These are phyloP conservation scores for Cystofilobasidium bisporidii DNA, from an alignment of 768 basidiomycete species.

Conservation along the genomic window DNA sequence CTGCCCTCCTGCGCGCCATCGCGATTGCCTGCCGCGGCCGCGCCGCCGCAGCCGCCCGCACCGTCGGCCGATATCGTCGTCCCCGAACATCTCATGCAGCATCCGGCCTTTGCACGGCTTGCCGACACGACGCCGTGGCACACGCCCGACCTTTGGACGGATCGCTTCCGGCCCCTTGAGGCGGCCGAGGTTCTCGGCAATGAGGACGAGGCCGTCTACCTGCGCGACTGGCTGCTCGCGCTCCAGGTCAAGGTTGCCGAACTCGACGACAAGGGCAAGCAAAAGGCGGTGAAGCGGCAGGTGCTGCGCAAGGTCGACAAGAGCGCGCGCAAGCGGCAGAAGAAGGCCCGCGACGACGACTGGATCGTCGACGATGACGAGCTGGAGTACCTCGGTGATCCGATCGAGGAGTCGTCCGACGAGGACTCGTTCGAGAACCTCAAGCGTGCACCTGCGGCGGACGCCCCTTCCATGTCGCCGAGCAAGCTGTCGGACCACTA, in stretches of 20 bases:
- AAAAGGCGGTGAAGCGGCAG: slow-evolving; percentile 18
- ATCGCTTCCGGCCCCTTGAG: slow-evolving; percentile 34
- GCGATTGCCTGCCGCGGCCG: not conserved
- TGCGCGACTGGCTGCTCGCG: slow-evolving; percentile 37
- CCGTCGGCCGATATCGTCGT: not conserved
- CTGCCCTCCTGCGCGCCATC: not conserved
- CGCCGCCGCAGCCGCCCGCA: not conserved
- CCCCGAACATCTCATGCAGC: not conserved
- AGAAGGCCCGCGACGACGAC: slow-evolving; percentile 30
- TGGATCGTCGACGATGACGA: slow-evolving; percentile 36
- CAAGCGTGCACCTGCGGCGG: slow-evolving; percentile 22
- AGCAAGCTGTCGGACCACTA: slow-evolving; percentile 28
- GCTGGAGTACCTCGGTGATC: slow-evolving; percentile 31
- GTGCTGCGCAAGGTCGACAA: slow-evolving; percentile 36
- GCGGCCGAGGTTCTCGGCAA: slow-evolving; percentile 38
- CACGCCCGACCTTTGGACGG: slow-evolving; percentile 36
- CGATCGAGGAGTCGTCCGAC: slow-evolving; percentile 29
- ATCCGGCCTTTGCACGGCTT: slow-evolving; percentile 23
- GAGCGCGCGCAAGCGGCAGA: slow-evolving; percentile 25
- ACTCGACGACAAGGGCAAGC: not conserved
- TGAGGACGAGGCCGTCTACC: slow-evolving; percentile 37
- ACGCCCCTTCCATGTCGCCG: slow-evolving; percentile 26
- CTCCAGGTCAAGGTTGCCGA: slow-evolving; percentile 33
- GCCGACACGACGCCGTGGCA: slow-evolving; percentile 11
- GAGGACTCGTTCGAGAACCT: slow-evolving; percentile 28